Evolutionary conservation across 331 rosid species (phyloP), one percentile per base, ranked within the genome.

Genomic region (Cucumis variabilis): DNA sequence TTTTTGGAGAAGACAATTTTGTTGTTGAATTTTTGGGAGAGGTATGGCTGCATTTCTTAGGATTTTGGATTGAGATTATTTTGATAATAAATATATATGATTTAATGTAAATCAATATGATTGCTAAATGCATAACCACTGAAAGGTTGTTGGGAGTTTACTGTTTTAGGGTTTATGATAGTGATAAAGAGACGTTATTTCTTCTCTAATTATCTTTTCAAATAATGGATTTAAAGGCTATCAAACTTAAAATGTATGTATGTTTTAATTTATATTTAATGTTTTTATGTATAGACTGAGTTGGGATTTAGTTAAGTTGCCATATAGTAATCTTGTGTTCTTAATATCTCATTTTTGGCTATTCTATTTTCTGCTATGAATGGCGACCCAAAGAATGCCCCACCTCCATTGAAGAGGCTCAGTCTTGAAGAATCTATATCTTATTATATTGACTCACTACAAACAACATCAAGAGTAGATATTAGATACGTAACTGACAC

Each of bases 11-110:
- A 87, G 98, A 94, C 84, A 99, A 96, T 90, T 98, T 98, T 90
- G 93, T 98, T 13, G 99, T 98, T 86, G 99, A 98, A 90, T 98
- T 98, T 92, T 84, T 98, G 90, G 99, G 99, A 87, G 99, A 97
- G 99, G 99, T 98, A 94, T 75, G 90, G 41, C 90, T 83, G 63
- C 86, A 82, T 75, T 85, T 76, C 77, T 68, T 78, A 28, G n/a
- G 48, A 75, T 51, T 78, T 50, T 16, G 44, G 51, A 15, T 16
- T 72, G 44, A 53, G 30, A 51, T 24, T 25, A 76, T 9, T 77
- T 9, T 27, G 13, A 67, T 14, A 48, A 19, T 68, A 53, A 51
- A n/a, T 46, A 60, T 17, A n/a, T 46, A 60, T 17, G 23, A 37
- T 88, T 44, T 44, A 44, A 44, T 8, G 69, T 88, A 75, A 76